A percentile compares a stretch with the other conserved stretches of the same genome.
Evolutionary conservation across 208 protist species (phyloP).

Genomic region (Tritrichomonas foetus): DNA sequence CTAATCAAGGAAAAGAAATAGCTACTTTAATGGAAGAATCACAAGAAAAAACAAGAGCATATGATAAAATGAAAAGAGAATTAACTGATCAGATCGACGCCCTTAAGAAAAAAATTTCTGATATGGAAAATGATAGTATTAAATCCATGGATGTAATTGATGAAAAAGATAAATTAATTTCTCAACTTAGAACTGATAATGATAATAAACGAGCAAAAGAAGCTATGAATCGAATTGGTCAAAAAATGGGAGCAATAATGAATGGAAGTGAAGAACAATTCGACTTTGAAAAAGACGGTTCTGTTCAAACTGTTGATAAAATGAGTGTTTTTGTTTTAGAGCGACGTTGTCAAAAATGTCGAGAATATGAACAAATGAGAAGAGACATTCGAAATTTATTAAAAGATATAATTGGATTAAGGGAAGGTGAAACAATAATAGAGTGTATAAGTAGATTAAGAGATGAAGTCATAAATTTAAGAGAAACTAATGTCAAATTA

Average conservation of each 20-base stretch:
- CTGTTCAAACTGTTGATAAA: not conserved
- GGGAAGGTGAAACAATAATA: not conserved
- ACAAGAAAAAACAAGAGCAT: too few relatives aligned
- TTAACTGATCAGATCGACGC: too few relatives aligned
- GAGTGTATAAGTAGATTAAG: not conserved
- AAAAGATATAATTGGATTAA: not conserved
- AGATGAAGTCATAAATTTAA: not conserved
- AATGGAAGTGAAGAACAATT: not conserved
- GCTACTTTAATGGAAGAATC: too few relatives aligned
- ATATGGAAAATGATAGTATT: not conserved
- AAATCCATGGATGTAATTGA: not conserved
- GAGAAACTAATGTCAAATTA: not conserved
- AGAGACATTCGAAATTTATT: not conserved
- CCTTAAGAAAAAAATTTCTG: too few relatives aligned
- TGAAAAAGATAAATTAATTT: not conserved
- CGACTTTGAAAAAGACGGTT: not conserved
- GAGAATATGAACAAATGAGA: not conserved
- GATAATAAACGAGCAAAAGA: not conserved
- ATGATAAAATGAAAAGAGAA: too few relatives aligned
- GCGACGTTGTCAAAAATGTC: not conserved
- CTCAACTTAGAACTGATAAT: not conserved
- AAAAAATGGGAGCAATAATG: not conserved
- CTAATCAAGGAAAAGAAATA: too few relatives aligned
- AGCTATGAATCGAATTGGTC: not conserved
- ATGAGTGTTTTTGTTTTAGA: slow-evolving; percentile 4